phyloP scores from a whole-genome alignment of 202 grass and related monocot species.

The Hordeum pubiflorum region DNA sequence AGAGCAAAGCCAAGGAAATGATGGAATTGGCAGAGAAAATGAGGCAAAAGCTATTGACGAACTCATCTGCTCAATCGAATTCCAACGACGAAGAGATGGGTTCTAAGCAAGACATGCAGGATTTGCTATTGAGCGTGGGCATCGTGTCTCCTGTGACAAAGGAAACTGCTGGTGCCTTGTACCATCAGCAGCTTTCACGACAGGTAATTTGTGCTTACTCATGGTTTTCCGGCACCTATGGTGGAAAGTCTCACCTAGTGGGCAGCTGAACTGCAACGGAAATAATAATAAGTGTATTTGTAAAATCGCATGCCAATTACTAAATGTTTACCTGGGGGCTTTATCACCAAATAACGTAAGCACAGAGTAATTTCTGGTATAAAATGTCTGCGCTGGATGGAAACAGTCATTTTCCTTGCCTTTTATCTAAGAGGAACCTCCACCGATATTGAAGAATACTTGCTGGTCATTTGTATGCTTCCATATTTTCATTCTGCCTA shows the following conservation, averaged over 20 bases:
- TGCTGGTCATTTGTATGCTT: background rate
- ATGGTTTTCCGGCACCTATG: constrained; percentile 3
- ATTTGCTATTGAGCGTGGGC: constrained; percentile 89
- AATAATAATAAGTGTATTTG: background rate
- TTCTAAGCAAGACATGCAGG: constrained; percentile 99
- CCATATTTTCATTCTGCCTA: background rate
- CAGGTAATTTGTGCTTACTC: constrained; percentile 45
- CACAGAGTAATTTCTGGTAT: background rate
- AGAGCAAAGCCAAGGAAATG: constrained; percentile 99
- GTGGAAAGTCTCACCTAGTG: background rate
- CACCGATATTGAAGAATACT: background rate
- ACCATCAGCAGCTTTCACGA: constrained; percentile 86
- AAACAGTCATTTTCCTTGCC: background rate
- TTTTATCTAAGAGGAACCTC: background rate
- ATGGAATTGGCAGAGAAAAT: constrained; percentile 96
- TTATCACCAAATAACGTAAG: background rate
- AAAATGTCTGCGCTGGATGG: background rate
- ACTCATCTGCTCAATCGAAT: constrained; percentile 50
- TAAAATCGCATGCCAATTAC: constrained; percentile 12
- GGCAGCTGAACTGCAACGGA: background rate
- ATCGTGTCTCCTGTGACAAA: constrained; percentile 94
- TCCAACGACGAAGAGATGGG: constrained; percentile 85
- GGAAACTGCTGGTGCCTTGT: constrained; percentile 92
- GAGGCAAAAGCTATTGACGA: constrained; percentile 81
- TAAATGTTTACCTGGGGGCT: background rate